phyloP scores from a whole-genome alignment of 306 rosid genomes.

The Rosa lucieae region DNA sequence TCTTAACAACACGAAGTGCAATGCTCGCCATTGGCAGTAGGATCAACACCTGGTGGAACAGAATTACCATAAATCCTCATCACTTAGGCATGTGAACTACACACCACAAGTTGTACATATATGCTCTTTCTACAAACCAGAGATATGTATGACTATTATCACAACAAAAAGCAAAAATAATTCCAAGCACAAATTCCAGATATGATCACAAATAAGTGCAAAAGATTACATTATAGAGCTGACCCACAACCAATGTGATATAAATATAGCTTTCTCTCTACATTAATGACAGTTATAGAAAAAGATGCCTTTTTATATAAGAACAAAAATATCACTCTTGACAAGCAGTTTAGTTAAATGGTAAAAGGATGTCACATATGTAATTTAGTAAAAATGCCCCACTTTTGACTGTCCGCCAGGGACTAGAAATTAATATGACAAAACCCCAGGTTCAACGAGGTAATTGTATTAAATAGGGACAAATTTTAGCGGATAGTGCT shows the following conservation, averaged over 20 bases:
- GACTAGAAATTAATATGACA: background rate
- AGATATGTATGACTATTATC: background rate
- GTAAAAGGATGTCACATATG: background rate
- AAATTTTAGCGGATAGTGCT: no score
- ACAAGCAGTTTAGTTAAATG: background rate
- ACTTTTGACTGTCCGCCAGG: background rate
- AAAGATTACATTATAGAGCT: background rate
- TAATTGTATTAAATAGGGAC: no score
- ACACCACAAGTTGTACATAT: background rate
- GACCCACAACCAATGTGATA: background rate
- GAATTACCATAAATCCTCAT: conserved; percentile 7
- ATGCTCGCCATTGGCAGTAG: conserved; percentile 75
- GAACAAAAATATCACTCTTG: background rate
- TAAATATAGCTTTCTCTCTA: background rate
- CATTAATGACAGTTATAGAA: background rate
- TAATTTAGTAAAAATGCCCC: background rate
- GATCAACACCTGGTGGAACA: conserved; percentile 67
- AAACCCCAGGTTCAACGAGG: no score
- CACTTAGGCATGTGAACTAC: background rate
- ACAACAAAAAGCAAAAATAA: background rate
- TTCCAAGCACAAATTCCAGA: background rate
- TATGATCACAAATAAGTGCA: background rate
- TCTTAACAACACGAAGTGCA: conserved; percentile 69
- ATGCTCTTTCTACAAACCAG: background rate
- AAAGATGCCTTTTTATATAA: background rate